A percentile compares a stretch with the other conserved stretches of the same genome.
Conservation (phyloP, 306 rosid genomes). For the Cyclanthera cordifolia region DNA sequence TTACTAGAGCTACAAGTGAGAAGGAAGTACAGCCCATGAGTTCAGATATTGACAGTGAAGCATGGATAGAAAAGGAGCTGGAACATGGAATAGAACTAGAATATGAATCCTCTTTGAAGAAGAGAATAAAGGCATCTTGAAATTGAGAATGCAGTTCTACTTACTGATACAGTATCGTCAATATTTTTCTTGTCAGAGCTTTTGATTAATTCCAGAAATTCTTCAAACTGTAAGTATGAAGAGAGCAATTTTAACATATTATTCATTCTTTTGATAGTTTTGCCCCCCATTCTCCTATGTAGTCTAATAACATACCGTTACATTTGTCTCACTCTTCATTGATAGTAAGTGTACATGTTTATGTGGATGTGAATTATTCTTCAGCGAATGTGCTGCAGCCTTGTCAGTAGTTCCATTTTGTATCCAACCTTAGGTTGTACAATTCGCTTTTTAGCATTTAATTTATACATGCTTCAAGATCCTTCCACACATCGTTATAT, state of each 20-base stretch:
- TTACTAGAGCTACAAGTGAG: constrained; percentile 11
- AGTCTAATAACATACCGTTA: constrained; percentile 1
- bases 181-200: constrained; percentile 5
- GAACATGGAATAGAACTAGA: constrained; percentile 31
- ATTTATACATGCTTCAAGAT: not conserved
- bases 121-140: constrained; percentile 18
- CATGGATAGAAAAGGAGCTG: constrained; percentile 40
- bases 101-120: constrained; percentile 16
- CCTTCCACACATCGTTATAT: not conserved
- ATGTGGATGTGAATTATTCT: not conserved
- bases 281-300: not conserved
- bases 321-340: not conserved
- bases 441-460: not conserved
- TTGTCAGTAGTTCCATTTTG: not conserved
- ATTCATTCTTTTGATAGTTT: constrained; percentile 6
- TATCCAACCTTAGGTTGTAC: not conserved
- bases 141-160: constrained; percentile 1
- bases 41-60: constrained; percentile 27
- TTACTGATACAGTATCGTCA: not conserved
- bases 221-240: constrained; percentile 11
- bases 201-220: constrained; percentile 7
- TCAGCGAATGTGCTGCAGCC: not conserved
- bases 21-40: constrained; percentile 8
- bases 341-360: constrained; percentile 6
- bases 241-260: not conserved